Conservation (phyloP, 108 stramenopile species). For the Nitzschia sp. region DNA sequence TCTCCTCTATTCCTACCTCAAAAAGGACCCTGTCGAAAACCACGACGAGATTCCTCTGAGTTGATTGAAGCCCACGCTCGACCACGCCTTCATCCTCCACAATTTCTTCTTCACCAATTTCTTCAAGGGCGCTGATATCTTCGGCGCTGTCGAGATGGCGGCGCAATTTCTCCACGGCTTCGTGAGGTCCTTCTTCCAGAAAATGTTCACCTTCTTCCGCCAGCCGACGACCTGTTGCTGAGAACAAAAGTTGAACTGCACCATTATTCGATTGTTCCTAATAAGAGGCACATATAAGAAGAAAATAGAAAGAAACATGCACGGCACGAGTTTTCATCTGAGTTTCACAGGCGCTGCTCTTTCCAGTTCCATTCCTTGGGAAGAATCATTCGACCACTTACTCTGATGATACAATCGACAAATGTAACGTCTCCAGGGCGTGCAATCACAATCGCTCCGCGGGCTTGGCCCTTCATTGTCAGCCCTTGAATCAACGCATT, state of each 20-base stretch:
- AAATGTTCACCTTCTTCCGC: not conserved
- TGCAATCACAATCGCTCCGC: not conserved
- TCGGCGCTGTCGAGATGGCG: not conserved
- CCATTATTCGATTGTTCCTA: slow-evolving; percentile 5
- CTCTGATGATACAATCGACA: not conserved
- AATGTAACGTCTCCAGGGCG: not conserved
- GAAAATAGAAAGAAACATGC: no score
- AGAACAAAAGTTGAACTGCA: not conserved
- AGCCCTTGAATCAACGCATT: not conserved
- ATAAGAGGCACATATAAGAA: no score
- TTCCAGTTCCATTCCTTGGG: no score
- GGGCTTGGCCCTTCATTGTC: not conserved
- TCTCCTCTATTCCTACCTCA: not conserved
- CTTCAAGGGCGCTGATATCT: not conserved
- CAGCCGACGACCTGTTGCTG: not conserved
- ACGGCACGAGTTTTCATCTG: no score
- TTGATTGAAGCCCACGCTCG: not conserved
- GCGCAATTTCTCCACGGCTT: not conserved
- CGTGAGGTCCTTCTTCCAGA: not conserved
- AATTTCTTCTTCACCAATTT: not conserved
- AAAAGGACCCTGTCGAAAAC: not conserved
- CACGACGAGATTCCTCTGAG: not conserved
- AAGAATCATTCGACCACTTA: no score
- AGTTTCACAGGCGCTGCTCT: no score
- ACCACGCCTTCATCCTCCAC: not conserved